Evolutionary conservation across 768 basidiomycete species (phyloP).

Genomic region (Trametes meyenii): DNA sequence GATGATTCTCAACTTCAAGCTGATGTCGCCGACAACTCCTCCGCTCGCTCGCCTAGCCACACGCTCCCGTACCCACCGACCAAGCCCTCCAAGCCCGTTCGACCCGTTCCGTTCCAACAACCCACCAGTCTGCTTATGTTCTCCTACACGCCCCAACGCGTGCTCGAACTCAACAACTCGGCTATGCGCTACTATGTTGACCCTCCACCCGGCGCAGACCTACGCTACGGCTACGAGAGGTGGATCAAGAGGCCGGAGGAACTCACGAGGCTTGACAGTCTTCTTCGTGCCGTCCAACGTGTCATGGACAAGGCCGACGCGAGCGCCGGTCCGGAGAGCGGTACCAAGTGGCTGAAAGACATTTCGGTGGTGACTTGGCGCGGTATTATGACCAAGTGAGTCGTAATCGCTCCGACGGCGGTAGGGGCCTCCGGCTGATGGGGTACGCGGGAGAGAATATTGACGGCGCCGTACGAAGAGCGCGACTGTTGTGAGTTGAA

Average conservation of each 20-base stretch:
- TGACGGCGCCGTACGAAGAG: slow-evolving; percentile 83
- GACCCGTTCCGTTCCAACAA: slow-evolving; percentile 60
- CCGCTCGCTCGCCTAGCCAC: neutral
- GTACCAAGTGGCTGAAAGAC: slow-evolving; percentile 41
- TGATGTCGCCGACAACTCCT: neutral
- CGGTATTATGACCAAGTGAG: slow-evolving; percentile 84
- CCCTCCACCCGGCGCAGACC: slow-evolving; percentile 66
- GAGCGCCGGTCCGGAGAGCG: slow-evolving; percentile 29
- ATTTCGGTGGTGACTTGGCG: slow-evolving; percentile 73
- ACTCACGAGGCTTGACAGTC: slow-evolving; percentile 65
- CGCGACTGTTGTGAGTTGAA: slow-evolving; percentile 82
- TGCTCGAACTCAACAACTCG: slow-evolving; percentile 65
- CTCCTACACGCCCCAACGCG: slow-evolving; percentile 62
- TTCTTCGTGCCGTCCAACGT: slow-evolving; percentile 60
- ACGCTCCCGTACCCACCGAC: slow-evolving; percentile 29
- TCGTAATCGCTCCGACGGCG: neutral
- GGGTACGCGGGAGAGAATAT: slow-evolving; percentile 59
- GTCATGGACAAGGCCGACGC: slow-evolving; percentile 41
- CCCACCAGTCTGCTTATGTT: slow-evolving; percentile 71
- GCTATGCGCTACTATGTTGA: slow-evolving; percentile 72
- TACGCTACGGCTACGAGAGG: slow-evolving; percentile 70
- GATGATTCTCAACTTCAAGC: neutral
- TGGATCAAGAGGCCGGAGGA: slow-evolving; percentile 72
- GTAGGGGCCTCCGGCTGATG: neutral
- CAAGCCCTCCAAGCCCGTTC: slow-evolving; percentile 1